Percentiles rank a stretch among this genome's conserved stretches.
phyloP scores from a whole-genome alignment of 1,284 basidiomycete genomes.

The Ustilago bromivora region DNA sequence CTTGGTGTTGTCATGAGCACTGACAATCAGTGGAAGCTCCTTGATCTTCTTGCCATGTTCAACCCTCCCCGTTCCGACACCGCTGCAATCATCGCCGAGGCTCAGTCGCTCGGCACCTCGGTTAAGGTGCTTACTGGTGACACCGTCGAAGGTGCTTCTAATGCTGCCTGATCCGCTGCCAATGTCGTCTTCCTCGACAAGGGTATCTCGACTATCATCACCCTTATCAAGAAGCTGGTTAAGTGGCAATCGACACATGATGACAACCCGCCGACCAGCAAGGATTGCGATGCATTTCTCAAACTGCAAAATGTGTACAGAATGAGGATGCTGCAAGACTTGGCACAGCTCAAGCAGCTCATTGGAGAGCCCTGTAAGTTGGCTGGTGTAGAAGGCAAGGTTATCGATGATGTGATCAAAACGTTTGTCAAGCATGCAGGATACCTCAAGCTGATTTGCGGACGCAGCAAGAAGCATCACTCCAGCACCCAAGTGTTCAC shows the following conservation, averaged over 20 bases:
- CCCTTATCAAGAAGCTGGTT: conserved; percentile 72
- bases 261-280: too few relatives aligned
- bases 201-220: conserved; percentile 73
- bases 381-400: too few relatives aligned
- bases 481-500: too few relatives aligned
- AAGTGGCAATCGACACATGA: neutral
- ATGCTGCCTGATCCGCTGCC: conserved; percentile 73
- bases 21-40: conserved; percentile 73
- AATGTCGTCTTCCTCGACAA: conserved; percentile 74
- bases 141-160: conserved; percentile 73
- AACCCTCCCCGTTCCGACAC: conserved; percentile 75
- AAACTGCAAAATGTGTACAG: too few relatives aligned
- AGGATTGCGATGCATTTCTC: too few relatives aligned
- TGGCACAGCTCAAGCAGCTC: too few relatives aligned
- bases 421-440: too few relatives aligned
- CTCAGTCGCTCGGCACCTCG: conserved; percentile 73
- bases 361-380: too few relatives aligned
- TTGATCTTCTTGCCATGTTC: conserved; percentile 73
- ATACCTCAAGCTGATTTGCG: too few relatives aligned
- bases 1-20: conserved; percentile 74
- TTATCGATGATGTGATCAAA: too few relatives aligned
- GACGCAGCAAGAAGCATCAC: too few relatives aligned
- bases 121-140: conserved; percentile 76
- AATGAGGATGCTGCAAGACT: too few relatives aligned
- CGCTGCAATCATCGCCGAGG: conserved; percentile 74